Evolutionary conservation across 257 asterid genomes (phyloP).

Genomic region (Nicotiana tabacum): DNA sequence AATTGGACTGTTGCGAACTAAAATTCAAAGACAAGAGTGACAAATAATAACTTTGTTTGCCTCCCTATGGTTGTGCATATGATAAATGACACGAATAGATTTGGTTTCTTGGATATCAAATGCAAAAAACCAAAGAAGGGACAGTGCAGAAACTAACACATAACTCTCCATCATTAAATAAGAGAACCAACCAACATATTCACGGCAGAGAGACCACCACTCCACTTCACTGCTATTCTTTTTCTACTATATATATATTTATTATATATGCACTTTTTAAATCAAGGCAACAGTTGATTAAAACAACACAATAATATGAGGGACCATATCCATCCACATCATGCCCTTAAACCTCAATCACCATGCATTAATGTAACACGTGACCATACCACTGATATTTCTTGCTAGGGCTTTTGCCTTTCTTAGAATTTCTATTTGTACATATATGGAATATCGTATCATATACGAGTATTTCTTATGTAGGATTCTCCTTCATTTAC

Average conservation of each 20-base stretch:
- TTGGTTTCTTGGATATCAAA: not conserved
- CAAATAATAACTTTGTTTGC: not conserved
- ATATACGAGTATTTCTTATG: not conserved
- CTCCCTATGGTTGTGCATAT: not conserved
- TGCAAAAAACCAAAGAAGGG: not conserved
- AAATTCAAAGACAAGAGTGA: not conserved
- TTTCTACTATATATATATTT: not conserved
- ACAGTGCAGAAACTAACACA: not conserved
- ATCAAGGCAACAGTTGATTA: not conserved
- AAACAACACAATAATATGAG: slow-evolving; percentile 6
- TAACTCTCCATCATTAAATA: slow-evolving; percentile 6
- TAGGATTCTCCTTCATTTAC: slow-evolving; percentile 10
- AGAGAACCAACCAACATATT: slow-evolving; percentile 19
- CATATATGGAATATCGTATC: not conserved
- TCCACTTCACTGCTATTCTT: not conserved
- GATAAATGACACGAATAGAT: not conserved
- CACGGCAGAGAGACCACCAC: not conserved
- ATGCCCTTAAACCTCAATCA: not conserved
- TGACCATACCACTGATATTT: slow-evolving; percentile 1
- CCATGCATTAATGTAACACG: slow-evolving; percentile 10
- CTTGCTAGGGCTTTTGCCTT: not conserved
- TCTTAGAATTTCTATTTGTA: slow-evolving; percentile 1
- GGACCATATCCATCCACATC: slow-evolving; percentile 6
- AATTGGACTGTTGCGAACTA: not conserved
- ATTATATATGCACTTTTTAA: not conserved